phyloP scores from a whole-genome alignment of 1,139 yeast genomes.

The Kurtzmaniella quercitrusa region DNA sequence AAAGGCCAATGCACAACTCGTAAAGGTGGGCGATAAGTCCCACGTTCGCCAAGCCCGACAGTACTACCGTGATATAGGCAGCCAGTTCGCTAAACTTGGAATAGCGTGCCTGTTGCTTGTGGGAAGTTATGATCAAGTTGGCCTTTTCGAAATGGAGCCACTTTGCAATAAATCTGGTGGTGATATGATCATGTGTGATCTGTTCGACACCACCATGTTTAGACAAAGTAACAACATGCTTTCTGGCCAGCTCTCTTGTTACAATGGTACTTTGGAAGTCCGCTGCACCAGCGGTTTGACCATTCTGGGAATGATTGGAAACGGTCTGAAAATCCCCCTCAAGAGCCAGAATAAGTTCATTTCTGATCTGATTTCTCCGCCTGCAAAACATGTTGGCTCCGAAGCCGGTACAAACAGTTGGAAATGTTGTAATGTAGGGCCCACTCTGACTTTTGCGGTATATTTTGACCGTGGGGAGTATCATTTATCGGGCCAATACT shows the following conservation, averaged over 20 bases:
- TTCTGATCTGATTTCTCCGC: slow-evolving; percentile 23
- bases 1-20: slow-evolving; percentile 32
- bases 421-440: slow-evolving; percentile 53
- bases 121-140: slow-evolving; percentile 67
- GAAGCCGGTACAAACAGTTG: slow-evolving; percentile 44
- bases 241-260: slow-evolving; percentile 42
- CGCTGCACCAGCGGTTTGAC: slow-evolving; percentile 46
- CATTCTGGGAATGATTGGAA: slow-evolving; percentile 57
- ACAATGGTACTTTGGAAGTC: slow-evolving; percentile 57
- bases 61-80: slow-evolving; percentile 44
- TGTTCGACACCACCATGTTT: slow-evolving; percentile 61
- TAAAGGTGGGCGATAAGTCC: slow-evolving; percentile 18
- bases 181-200: slow-evolving; percentile 56
- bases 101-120: slow-evolving; percentile 54
- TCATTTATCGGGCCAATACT: slow-evolving; percentile 17
- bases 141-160: slow-evolving; percentile 61
- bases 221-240: slow-evolving; percentile 58
- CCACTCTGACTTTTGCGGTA: slow-evolving; percentile 56
- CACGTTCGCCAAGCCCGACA: slow-evolving; percentile 22
- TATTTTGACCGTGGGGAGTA: slow-evolving; percentile 52
- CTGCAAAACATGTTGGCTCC: slow-evolving; percentile 43
- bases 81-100: slow-evolving; percentile 37
- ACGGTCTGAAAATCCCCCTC: slow-evolving; percentile 42
- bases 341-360: slow-evolving; percentile 23
- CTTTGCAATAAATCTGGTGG: slow-evolving; percentile 60